Percentiles rank a stretch among this genome's conserved stretches.
Evolutionary conservation across 257 asterid genomes (phyloP).

Genomic region (Euphrasia confusa): DNA sequence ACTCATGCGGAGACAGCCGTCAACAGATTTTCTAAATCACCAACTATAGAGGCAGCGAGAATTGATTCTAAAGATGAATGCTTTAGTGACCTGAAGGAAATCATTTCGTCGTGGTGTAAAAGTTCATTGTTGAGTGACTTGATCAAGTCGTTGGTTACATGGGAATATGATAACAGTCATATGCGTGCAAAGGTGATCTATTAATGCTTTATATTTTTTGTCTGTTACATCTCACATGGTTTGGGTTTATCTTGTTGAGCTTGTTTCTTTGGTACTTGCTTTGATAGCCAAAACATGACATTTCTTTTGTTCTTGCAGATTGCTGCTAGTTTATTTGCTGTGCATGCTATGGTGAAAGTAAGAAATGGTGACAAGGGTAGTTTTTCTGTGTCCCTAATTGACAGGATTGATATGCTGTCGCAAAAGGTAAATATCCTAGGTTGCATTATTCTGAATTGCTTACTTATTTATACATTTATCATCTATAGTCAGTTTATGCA

Average conservation of each 20-base stretch:
- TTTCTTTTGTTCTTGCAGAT: constrained; percentile 45
- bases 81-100: constrained; percentile 40
- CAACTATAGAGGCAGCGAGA: constrained; percentile 32
- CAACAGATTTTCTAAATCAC: constrained; percentile 42
- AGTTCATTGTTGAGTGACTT: constrained; percentile 51
- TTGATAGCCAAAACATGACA: constrained; percentile 2
- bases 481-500: constrained; percentile 10
- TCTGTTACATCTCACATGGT: constrained; percentile 16
- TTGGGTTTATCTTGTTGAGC: constrained; percentile 5
- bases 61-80: constrained; percentile 30
- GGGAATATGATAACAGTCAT: constrained; percentile 46
- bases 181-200: constrained; percentile 59
- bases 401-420: constrained; percentile 45
- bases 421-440: constrained; percentile 51
- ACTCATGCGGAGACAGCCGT: constrained; percentile 44
- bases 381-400: constrained; percentile 62
- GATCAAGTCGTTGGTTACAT: constrained; percentile 65
- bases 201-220: constrained; percentile 18
- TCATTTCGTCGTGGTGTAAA: constrained; percentile 55
- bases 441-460: constrained; percentile 12
- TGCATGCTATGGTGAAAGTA: constrained; percentile 64
- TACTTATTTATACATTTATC: constrained; percentile 6
- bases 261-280: not conserved
- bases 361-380: constrained; percentile 61
- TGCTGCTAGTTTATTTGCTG: constrained; percentile 61